These are phyloP conservation scores for Daldinia loculata DNA, from an alignment of 495 filamentous ascomycete genomes.

Conservation along the genomic window DNA sequence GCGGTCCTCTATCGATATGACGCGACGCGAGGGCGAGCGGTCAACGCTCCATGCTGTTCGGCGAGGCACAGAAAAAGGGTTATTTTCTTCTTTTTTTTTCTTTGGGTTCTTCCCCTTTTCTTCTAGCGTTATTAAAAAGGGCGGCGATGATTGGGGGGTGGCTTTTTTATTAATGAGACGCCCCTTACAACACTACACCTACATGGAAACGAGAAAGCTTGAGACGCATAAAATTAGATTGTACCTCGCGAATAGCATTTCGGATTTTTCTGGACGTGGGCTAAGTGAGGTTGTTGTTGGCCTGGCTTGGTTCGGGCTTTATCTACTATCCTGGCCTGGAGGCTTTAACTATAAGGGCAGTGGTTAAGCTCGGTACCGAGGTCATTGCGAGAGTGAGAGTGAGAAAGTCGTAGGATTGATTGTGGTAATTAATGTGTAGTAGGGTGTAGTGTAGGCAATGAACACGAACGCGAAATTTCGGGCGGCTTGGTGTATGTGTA, in stretches of 20 bases:
- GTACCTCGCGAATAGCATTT: constrained; percentile 42
- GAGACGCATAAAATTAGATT: constrained; percentile 43
- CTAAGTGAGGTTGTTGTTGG: constrained; percentile 2
- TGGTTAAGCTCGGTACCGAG: too few relatives aligned
- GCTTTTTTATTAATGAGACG: too few relatives aligned
- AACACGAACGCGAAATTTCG: too few relatives aligned
- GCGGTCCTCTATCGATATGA: constrained; percentile 14
- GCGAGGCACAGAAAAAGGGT: constrained; percentile 21
- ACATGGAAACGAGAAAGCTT: constrained; percentile 37
- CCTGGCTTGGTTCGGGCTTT: background rate
- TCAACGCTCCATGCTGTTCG: constrained; percentile 14
- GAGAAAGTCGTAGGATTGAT: too few relatives aligned
- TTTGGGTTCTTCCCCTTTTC: background rate
- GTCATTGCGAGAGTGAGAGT: too few relatives aligned
- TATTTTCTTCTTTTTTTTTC: background rate
- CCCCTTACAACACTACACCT: background rate
- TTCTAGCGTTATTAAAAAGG: constrained; percentile 32
- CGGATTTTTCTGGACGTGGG: constrained; percentile 34
- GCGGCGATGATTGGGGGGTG: constrained; percentile 2
- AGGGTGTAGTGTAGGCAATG: too few relatives aligned
- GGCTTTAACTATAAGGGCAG: too few relatives aligned
- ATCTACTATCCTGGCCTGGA: too few relatives aligned
- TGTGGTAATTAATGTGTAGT: too few relatives aligned
- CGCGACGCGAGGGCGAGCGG: constrained; percentile 17
- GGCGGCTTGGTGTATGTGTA: too few relatives aligned